A percentile compares a stretch with the other conserved stretches of the same genome.
phyloP scores from a whole-genome alignment of 2,329 filamentous ascomycete genomes.

The Sphaerostilbella broomeana region DNA sequence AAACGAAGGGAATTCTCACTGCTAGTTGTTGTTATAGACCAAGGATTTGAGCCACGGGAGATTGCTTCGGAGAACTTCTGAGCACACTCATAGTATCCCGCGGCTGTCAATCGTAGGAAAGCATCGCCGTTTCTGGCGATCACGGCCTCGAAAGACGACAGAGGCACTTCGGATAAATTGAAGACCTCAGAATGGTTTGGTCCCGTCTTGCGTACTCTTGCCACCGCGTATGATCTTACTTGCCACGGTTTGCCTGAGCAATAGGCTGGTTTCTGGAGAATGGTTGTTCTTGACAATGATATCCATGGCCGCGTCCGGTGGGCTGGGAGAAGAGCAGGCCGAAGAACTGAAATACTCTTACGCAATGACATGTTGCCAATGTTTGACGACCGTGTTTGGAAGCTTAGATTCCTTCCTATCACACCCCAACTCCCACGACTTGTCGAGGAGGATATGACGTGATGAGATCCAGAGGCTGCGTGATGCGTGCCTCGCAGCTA shows the following conservation, averaged over 20 bases:
- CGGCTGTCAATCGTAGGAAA: slow-evolving; percentile 17
- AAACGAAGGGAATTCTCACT: slow-evolving; percentile 17
- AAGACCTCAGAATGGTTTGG: slow-evolving; percentile 15
- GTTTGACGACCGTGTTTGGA: too few relatives aligned
- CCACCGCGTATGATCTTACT: slow-evolving; percentile 8
- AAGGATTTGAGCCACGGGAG: slow-evolving; percentile 18
- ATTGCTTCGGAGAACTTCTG: slow-evolving; percentile 19
- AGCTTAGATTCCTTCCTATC: too few relatives aligned
- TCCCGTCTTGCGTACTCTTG: slow-evolving; percentile 1
- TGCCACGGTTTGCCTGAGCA: neutral
- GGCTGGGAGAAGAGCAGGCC: neutral
- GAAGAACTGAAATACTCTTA: slow-evolving; percentile 1
- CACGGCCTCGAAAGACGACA: slow-evolving; percentile 17
- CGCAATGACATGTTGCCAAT: slow-evolving; percentile 2
- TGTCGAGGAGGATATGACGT: too few relatives aligned
- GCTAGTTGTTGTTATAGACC: slow-evolving; percentile 15
- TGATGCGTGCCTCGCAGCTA: too few relatives aligned
- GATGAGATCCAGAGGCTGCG: too few relatives aligned
- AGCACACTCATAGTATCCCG: slow-evolving; percentile 21
- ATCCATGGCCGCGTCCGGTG: neutral
- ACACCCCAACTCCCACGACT: too few relatives aligned
- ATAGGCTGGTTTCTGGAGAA: neutral
- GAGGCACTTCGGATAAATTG: slow-evolving; percentile 19
- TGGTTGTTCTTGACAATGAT: neutral
- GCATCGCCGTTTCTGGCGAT: slow-evolving; percentile 14